Percentiles rank a stretch among this genome's conserved stretches.
Evolutionary conservation across 2,329 filamentous ascomycete species (phyloP).

Genomic region (Fusarium gaditjirri): DNA sequence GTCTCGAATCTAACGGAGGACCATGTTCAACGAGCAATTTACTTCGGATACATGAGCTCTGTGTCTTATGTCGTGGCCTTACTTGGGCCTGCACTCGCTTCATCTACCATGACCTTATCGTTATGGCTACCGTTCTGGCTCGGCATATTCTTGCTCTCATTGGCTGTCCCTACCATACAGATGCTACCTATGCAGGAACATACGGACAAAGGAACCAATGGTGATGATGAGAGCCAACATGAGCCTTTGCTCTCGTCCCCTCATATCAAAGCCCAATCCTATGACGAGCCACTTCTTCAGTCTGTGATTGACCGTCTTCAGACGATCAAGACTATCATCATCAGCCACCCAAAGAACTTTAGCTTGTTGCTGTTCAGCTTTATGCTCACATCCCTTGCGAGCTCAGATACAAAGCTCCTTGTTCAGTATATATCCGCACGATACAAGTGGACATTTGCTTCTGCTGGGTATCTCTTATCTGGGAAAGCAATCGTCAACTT

Average conservation of each 20-base stretch:
- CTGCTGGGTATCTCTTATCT: conserved; percentile 60
- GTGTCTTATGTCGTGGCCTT: conserved; percentile 59
- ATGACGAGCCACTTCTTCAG: conserved; percentile 20
- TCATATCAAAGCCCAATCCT: conserved; percentile 50
- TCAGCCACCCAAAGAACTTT: conserved; percentile 55
- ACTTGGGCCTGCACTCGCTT: conserved; percentile 58
- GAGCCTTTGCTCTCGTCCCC: conserved; percentile 54
- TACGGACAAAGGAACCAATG: neutral
- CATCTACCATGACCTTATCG: conserved; percentile 56
- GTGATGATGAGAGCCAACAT: conserved; percentile 47
- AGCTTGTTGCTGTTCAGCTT: conserved; percentile 56
- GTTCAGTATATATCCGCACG: conserved; percentile 62
- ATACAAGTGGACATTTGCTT: conserved; percentile 58
- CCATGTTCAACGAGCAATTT: conserved; percentile 57
- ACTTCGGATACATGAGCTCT: conserved; percentile 63
- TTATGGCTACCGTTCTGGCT: conserved; percentile 57
- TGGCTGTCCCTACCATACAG: conserved; percentile 31
- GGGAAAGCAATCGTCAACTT: conserved; percentile 62
- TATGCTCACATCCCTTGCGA: conserved; percentile 60
- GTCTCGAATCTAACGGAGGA: conserved; percentile 58
- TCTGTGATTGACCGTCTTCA: conserved; percentile 36
- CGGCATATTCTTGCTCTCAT: conserved; percentile 24
- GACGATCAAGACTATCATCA: conserved; percentile 49
- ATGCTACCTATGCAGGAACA: conserved; percentile 11
- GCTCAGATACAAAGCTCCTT: conserved; percentile 62